Evolutionary conservation across 78 protist genomes (phyloP), one percentile per base, ranked within the genome.

Genomic region (Guillardia theta): DNA sequence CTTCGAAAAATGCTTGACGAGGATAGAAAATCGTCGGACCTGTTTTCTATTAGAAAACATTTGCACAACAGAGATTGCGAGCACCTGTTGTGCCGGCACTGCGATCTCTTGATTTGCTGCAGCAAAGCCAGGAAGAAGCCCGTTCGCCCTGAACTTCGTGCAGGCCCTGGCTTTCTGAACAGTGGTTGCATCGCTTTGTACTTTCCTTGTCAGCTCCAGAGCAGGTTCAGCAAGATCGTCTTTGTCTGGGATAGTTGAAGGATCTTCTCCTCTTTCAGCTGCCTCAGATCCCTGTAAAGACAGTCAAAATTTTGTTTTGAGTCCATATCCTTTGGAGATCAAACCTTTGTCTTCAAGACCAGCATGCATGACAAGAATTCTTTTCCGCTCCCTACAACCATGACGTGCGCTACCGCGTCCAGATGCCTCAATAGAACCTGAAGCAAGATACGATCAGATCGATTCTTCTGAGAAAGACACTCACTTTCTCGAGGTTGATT

Each of bases 221-320:
- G 62, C 62, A 21, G 62, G 33, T 21, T 53, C 62, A 53, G 62
- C 12, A 53, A 53, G 62, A 53, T 53, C 62, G 18, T 53, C 62
- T 18, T 53, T 53, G 33, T 12, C 62, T 12, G 62, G 62, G 62
- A 12, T 18, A 12, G 18, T 21, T 53, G 62, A 53, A 12, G 62
- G 6, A 43, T 70, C 83, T 43, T 70, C 4, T 18, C 83, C 83
- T 1, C 36, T 24, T 43, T 24, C 83, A 12, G 22, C 83, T 12
- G 83, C 83, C 83, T 70, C 83, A 15, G 83, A 70, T 4, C 83
- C 83, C n/a, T n/a, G n/a, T n/a, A n/a, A n/a, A n/a, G n/a, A n/a
- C n/a, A n/a, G n/a, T n/a, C n/a, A n/a, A n/a, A n/a, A n/a, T n/a
- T n/a, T n/a, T n/a, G n/a, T n/a, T n/a, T n/a, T n/a, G n/a, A n/a